Base-by-base conservation (phyloP, 139 green algal species). In the Chlorella sp. region DNA sequence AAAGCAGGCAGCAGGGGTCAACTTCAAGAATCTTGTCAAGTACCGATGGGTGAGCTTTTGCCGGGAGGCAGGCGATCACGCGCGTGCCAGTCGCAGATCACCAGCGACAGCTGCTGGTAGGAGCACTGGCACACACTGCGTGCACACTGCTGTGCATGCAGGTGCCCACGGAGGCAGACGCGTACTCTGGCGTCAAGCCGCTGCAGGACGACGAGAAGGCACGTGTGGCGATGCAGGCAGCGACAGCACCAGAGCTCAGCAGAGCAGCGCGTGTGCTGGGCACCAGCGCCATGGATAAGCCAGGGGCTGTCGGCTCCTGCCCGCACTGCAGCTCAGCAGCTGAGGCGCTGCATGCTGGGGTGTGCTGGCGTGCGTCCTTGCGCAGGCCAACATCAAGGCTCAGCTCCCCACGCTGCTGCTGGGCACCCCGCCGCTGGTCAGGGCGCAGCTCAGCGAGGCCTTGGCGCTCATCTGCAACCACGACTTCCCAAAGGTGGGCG, bases 11-110 rank as follows among this genome's bases (percentile, higher is more conserved):
- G 95, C 94, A 1, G 90, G 95, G 17, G 92, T 99, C 27, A 92
- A 91, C 77, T 99, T 99, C 80, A 99, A 99, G 67, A 99, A 99
- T 80, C 74, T 85, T 31, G 82, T 98, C 49, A 97, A 97, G 79
- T 91, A 88, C 36, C 77, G 88, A 60, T 99, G 95, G 95, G 82
- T 92, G 67, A 78, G 83, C 27, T 3, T 55, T n/a, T n/a, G n/a
- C n/a, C n/a, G n/a, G n/a, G n/a, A n/a, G n/a, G n/a, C n/a, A n/a
- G n/a, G n/a, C n/a, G n/a, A n/a, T n/a, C n/a, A n/a, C n/a, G n/a
- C n/a, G n/a, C n/a, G n/a, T n/a, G n/a, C n/a, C n/a, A n/a, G n/a
- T n/a, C n/a, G n/a, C n/a, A n/a, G n/a, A n/a, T n/a, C n/a, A n/a
- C n/a, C n/a, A n/a, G n/a, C n/a, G n/a, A n/a, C n/a, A n/a, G n/a